phyloP scores from a whole-genome alignment of 177 flowering plant genomes.

The Telopea speciosissima region DNA sequence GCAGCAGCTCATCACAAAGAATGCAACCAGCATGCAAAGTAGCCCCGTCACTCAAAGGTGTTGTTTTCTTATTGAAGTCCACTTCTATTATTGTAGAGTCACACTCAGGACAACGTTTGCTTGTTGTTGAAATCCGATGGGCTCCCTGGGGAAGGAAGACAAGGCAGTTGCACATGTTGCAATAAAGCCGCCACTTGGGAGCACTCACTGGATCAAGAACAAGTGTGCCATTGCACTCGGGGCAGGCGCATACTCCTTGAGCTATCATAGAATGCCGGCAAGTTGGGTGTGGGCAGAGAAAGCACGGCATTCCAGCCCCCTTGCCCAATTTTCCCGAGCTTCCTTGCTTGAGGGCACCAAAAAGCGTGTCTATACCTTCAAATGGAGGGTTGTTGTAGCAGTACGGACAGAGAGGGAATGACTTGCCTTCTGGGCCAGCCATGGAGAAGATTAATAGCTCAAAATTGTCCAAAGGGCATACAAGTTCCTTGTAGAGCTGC shows the following conservation, averaged over 20 bases:
- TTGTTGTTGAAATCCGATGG: constrained; percentile 70
- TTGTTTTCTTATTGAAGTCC: constrained; percentile 87
- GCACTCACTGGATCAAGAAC: constrained; percentile 94
- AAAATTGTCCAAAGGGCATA: constrained; percentile 88
- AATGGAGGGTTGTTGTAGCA: constrained; percentile 96
- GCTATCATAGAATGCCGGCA: constrained; percentile 74
- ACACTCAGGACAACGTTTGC: constrained; percentile 64
- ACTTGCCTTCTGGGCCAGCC: constrained; percentile 87
- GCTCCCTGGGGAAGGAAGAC: constrained; percentile 89
- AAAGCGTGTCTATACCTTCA: constrained; percentile 67
- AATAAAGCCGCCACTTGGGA: constrained; percentile 87
- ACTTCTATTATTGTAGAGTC: constrained; percentile 78
- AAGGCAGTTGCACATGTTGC: constrained; percentile 90
- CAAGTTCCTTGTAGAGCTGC: constrained; percentile 93
- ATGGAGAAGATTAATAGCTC: constrained; percentile 79
- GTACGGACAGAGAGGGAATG: constrained; percentile 92
- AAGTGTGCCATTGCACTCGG: constrained; percentile 87
- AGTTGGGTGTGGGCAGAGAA: constrained; percentile 88
- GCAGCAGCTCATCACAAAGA: constrained; percentile 91
- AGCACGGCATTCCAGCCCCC: constrained; percentile 95
- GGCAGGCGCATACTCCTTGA: constrained; percentile 98
- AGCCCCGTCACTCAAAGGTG: constrained; percentile 79
- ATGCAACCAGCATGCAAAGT: constrained; percentile 77
- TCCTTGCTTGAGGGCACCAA: constrained; percentile 35
- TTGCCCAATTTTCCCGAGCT: constrained; percentile 48